Percentiles rank a stretch among this genome's conserved stretches.
Evolutionary conservation across 306 rosid species (phyloP).

Genomic region (Ziziphus jujuba): DNA sequence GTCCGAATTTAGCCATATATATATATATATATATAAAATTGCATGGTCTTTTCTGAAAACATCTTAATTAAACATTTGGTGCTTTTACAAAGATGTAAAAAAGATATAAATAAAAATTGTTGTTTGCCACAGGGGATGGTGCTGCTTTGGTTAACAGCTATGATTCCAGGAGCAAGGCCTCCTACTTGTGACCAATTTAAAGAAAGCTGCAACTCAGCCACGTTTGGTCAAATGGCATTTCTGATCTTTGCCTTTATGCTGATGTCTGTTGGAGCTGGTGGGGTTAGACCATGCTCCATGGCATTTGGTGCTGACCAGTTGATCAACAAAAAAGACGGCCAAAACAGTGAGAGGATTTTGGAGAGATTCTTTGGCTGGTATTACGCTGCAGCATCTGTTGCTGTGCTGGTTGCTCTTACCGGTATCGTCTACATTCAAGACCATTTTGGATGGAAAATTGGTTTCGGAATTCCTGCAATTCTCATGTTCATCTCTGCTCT

Average conservation of each 20-base stretch:
- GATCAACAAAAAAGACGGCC: slow-evolving; percentile 32
- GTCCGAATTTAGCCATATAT: too few species aligned
- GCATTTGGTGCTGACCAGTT: slow-evolving; percentile 72
- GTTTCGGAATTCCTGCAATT: slow-evolving; percentile 64
- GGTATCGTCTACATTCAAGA: slow-evolving; percentile 58
- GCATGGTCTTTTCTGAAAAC: too few species aligned
- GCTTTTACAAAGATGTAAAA: too few species aligned
- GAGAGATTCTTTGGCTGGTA: slow-evolving; percentile 64
- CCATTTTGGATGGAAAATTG: slow-evolving; percentile 60
- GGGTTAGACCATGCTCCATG: slow-evolving; percentile 50
- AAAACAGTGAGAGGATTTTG: slow-evolving; percentile 42
- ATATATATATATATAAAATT: too few species aligned
- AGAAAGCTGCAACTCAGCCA: slow-evolving; percentile 41
- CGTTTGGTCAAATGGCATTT: slow-evolving; percentile 43
- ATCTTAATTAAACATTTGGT: too few species aligned
- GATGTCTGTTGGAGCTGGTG: slow-evolving; percentile 62
- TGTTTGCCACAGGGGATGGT: slow-evolving; percentile 48
- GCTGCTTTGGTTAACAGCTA: slow-evolving; percentile 59
- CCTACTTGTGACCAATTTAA: slow-evolving; percentile 35
- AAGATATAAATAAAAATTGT: not conserved
- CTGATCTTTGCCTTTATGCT: slow-evolving; percentile 35
- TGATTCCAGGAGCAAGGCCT: slow-evolving; percentile 52
- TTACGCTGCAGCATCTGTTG: slow-evolving; percentile 47
- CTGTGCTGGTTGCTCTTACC: slow-evolving; percentile 49
- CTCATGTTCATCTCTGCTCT: slow-evolving; percentile 50